Base-by-base conservation (phyloP, 805 yeast genomes). In the Candida vartiovaarae region DNA sequence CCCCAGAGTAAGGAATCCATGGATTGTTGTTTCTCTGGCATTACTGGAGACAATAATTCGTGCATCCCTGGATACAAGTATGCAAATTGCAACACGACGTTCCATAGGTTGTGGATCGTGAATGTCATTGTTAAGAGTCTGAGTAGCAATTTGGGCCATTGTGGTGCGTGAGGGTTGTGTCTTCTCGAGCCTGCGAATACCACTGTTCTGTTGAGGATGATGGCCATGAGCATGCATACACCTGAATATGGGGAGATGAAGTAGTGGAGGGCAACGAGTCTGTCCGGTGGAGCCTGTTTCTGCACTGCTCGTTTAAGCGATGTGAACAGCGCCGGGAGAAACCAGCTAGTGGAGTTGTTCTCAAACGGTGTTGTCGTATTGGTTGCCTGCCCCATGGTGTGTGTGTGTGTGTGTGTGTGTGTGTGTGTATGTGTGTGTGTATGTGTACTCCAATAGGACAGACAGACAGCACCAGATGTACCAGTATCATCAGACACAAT, bases 181-280 rank as follows among this genome's bases (percentile, higher is more conserved):
- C 59, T 42, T 42, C 80, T 55, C 6, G 78, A 62, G 0, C 80
- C 66, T 2, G 84, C 80, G 70, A 80, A 77, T 3, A 76, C 74
- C 23, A 71, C 66, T 4, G 82, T 72, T 49, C 86, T 63, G 58
- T 81, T 80, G 47, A 80, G 61, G 3, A 78, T 52, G 4, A 80
- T 62, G 1, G 82, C 84, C 49, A 79, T 75, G 7, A 74, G 55
- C 71, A 79, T 75, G 58, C 84, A 78, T 28, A 68, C 64, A 26
- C 71, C 58, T 2, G 80, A 75, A 54, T 71, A 76, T 0, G 73
- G 72, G 9, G 77, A 69, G 11, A 72, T 57, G 48, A 76, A 67
- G 51, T 74, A 76, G 26, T 68, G 63, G 40, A 72, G 51, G 3
- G 45, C 34, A 2, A 45, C 44, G n/a, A 45, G 32, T n/a, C 30